Percentiles rank a stretch among this genome's conserved stretches.
Conservation (phyloP, 2,329 filamentous ascomycete species). For the Calonectria ilicicola region DNA sequence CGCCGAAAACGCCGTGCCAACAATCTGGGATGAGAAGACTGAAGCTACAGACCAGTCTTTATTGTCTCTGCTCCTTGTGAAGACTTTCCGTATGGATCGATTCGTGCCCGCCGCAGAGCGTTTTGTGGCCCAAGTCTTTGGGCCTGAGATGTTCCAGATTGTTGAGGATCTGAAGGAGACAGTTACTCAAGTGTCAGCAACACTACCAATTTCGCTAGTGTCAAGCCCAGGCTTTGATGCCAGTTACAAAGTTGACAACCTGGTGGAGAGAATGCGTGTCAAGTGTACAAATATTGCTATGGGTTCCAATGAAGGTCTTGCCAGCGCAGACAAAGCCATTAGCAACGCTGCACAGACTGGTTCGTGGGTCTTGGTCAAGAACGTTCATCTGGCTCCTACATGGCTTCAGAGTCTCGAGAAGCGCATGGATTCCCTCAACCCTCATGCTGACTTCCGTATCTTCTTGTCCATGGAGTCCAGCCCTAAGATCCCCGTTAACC, state of each 20-base stretch:
- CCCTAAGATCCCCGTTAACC: slow-evolving; percentile 95
- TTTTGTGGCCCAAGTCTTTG: slow-evolving; percentile 91
- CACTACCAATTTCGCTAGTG: slow-evolving; percentile 88
- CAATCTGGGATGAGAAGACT: slow-evolving; percentile 74
- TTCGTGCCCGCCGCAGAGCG: slow-evolving; percentile 93
- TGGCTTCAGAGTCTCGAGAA: slow-evolving; percentile 99
- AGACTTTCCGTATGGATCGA: slow-evolving; percentile 93
- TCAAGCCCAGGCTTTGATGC: slow-evolving; percentile 98
- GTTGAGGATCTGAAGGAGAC: slow-evolving; percentile 89
- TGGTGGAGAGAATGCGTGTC: slow-evolving; percentile 86
- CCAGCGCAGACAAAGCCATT: slow-evolving; percentile 95
- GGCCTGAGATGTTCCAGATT: slow-evolving; percentile 82
- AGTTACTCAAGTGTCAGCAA: slow-evolving; percentile 85
- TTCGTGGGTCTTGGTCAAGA: slow-evolving; percentile 98
- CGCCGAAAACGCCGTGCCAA: slow-evolving; percentile 86
- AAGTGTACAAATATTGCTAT: slow-evolving; percentile 98
- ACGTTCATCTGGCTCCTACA: slow-evolving; percentile 94
- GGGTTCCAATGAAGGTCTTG: slow-evolving; percentile 95
- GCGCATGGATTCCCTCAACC: slow-evolving; percentile 93
- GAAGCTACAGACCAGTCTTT: slow-evolving; percentile 81
- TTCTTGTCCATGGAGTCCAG: slow-evolving; percentile 99
- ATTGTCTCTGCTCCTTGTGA: slow-evolving; percentile 87
- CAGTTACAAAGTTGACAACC: slow-evolving; percentile 97
- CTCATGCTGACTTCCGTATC: slow-evolving; percentile 90
- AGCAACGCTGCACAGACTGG: slow-evolving; percentile 91